Evolutionary conservation across 805 yeast species (phyloP), one percentile per base, ranked within the genome.

Genomic region (Wickerhamomyces chaumierensis): DNA sequence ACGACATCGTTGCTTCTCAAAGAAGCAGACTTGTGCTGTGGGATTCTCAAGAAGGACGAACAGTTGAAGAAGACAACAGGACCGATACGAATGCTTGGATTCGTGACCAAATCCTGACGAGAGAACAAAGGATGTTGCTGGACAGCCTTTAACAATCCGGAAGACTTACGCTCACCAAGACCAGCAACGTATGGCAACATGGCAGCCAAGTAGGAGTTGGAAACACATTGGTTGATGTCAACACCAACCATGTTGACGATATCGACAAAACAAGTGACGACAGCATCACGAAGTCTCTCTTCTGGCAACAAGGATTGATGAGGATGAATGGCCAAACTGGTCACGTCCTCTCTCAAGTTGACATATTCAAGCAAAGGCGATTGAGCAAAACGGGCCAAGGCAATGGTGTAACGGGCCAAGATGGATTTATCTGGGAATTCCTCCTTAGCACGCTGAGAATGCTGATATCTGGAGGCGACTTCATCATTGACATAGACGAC

Each of bases 111-210:
- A 43, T 88, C 95, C 48, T 84, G 80, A 53, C 98, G 90, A 73
- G 50, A 94, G 81, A 53, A 65, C 62, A 43, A 68, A 33, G 69
- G 69, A 46, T 65, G 65, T 25, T 71, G 66, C 52, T 82, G 86
- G 45, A 92, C 77, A 33, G 83, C 84, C 57, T 87, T 83, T 34
- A 90, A 55, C 42, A 92, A 68, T 35, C 94, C 94, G 20, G 82
- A 71, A 0, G 97, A 90, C 59, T 92, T 92, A 64, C 98, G 79
- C 37, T 95, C 94, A 33, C 99, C 99, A 42, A 92, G 68, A 18
- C 99, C 99, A 8, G 94, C 75, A 37, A 92, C 74, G 54, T 73
- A 92, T 23, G 78, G 92, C 43, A 92, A 65, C 38, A 76, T 60
- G 27, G 74, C 72, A 3, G 95, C 84, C 42, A 75, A 61, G 51